Percentiles rank a stretch among this genome's conserved stretches.
phyloP scores from a whole-genome alignment of 805 yeast species.

The Starmerella powellii region DNA sequence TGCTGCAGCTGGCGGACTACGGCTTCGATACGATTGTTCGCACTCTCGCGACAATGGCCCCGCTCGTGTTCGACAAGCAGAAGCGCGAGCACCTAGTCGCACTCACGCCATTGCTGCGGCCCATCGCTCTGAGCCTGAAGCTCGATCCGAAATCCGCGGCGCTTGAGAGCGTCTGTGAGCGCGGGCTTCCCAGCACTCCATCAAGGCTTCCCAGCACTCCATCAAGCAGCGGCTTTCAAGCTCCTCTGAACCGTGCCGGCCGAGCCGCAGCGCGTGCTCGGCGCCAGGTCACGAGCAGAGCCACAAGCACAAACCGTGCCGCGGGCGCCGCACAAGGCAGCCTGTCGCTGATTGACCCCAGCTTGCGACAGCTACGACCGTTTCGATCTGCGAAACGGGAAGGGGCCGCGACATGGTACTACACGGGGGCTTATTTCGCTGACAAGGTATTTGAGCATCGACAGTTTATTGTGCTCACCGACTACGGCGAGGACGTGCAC shows the following conservation, averaged over 20 bases:
- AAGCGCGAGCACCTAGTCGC: not conserved
- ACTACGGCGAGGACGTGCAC: slow-evolving; percentile 4
- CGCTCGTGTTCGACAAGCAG: slow-evolving; percentile 7
- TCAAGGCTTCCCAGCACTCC: no score
- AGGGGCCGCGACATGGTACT: not conserved
- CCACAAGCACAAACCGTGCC: no score
- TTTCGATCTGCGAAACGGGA: no score
- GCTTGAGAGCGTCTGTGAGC: slow-evolving; percentile 8
- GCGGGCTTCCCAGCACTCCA: not conserved
- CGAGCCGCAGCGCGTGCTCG: no score
- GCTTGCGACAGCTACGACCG: no score
- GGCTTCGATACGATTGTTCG: slow-evolving; percentile 1
- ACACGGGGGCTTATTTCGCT: not conserved
- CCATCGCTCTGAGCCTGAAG: slow-evolving; percentile 3
- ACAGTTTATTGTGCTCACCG: slow-evolving; percentile 4
- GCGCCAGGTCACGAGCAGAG: no score
- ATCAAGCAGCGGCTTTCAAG: no score
- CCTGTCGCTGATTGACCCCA: no score
- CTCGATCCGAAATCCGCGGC: not conserved
- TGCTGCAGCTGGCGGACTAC: slow-evolving; percentile 7
- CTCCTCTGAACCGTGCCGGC: no score
- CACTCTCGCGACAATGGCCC: slow-evolving; percentile 7
- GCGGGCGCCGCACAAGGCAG: no score
- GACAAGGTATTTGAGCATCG: slow-evolving; percentile 3
- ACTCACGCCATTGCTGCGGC: slow-evolving; percentile 5